These are phyloP conservation scores for Vanderwaltozyma tropicalis DNA, from an alignment of 805 yeast species.

Conservation along the genomic window DNA sequence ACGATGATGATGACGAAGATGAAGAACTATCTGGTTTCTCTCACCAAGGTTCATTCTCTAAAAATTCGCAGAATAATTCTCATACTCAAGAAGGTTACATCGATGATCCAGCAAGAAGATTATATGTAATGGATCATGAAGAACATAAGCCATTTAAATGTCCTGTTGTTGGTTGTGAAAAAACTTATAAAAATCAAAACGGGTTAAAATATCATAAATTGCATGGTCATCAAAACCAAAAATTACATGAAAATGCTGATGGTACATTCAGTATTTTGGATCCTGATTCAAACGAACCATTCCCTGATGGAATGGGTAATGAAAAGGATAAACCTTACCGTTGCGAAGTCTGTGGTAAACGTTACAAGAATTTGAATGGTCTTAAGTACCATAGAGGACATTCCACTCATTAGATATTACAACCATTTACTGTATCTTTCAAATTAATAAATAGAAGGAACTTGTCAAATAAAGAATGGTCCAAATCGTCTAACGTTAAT, in stretches of 20 bases:
- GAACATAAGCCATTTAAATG: slow-evolving; percentile 94
- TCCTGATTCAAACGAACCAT: slow-evolving; percentile 81
- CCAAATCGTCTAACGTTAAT: too few relatives aligned
- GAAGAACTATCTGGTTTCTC: neutral
- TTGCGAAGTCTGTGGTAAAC: slow-evolving; percentile 95
- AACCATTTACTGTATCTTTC: too few relatives aligned
- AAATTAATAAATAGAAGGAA: too few relatives aligned
- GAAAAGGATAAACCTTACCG: slow-evolving; percentile 97
- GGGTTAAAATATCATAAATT: slow-evolving; percentile 91
- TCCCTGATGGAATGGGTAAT: slow-evolving; percentile 87
- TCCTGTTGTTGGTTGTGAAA: slow-evolving; percentile 97
- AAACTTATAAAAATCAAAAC: slow-evolving; percentile 94
- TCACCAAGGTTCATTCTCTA: neutral
- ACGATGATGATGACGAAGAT: slow-evolving; percentile 1
- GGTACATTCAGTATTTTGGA: slow-evolving; percentile 89
- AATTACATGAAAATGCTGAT: slow-evolving; percentile 79
- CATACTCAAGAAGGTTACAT: slow-evolving; percentile 38
- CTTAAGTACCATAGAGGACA: slow-evolving; percentile 96
- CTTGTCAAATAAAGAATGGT: too few relatives aligned
- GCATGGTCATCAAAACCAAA: slow-evolving; percentile 96
- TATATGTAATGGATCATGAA: slow-evolving; percentile 84
- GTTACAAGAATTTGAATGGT: slow-evolving; percentile 93
- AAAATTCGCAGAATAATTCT: slow-evolving; percentile 31
- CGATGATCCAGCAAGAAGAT: slow-evolving; percentile 92
- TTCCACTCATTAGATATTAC: slow-evolving; percentile 80